Evolutionary conservation across 108 stramenopile species (phyloP), one percentile per base, ranked within the genome.

Genomic region (Conticribra guillardii): DNA sequence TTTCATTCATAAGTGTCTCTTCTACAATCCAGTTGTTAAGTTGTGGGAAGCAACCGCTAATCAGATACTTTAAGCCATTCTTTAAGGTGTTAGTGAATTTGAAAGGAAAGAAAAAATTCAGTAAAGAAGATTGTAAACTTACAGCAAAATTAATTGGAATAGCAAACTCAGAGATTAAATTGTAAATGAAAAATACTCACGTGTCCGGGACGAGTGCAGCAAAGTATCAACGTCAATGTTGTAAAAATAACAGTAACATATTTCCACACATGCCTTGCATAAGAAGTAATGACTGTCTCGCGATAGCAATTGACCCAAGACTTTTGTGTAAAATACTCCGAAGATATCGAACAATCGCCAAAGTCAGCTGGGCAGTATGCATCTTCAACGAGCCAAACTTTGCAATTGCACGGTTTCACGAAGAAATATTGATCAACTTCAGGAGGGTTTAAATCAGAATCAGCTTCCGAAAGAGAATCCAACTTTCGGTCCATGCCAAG

Each of bases 231-330:
- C 5, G 22, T 44, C 33, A 59, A 59, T 8, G 34, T 34, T 24
- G 34, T n/a, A 18, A 44, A 22, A 23, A 59, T 59, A 14, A 59
- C 34, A 15, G 58, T 37, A 7, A 2, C 19, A 23, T 59, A 59
- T 22, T 59, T 59, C 21, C n/a, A 59, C 3, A 59, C 58, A 23
- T 59, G 33, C 33, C 37, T 18, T 22, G 58, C 58, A 9, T 34
- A 59, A 8, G 37, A 41, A 41, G 37, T 41, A 41, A 41, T 41
- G 8, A 41, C 37, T 5, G 37, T 41, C 37, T 41, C 37, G 37
- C 11, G 37, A 41, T 41, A 41, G 37, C 37, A 41, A 41, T 41
- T 41, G 8, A 41, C 37, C 37, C 37, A 41, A 11, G 11, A 11
- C 8, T 41, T 41, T 9, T 41, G 5, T 11, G 8, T 11, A 5